Evolutionary conservation across 306 rosid species (phyloP), one percentile per base, ranked within the genome.

Genomic region (Casuarina glauca): DNA sequence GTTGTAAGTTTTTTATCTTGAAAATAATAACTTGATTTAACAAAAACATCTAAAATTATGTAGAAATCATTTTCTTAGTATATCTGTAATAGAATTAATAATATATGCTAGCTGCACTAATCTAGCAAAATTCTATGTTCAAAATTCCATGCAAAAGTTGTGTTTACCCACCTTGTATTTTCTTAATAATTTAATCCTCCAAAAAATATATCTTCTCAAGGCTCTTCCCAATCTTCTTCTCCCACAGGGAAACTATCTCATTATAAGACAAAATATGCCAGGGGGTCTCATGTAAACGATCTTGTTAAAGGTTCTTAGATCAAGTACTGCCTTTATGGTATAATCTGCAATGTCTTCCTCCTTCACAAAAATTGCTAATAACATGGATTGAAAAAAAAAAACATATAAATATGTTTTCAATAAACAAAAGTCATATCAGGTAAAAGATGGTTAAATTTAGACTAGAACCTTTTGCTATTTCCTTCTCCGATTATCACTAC

Each of bases 401-500:
- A 9, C 53, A 49, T 26, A 11, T 9, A 4, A 15, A 2, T 8
- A 12, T 26, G 32, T 26, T 26, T 26, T 26, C 32, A 26, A 26
- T 26, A 26, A 26, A 26, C 32, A 26, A 26, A 26, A 26, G 32
- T 26, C 32, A 26, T 26, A 26, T 26, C 32, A 26, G 32, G 32
- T 26, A 42, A 66, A n/a, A 44, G 53, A n/a, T 44, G 5, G 26
- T 69, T 69, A 36, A n/a, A 48, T 48, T 52, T 11, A 1, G 32
- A 9, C 11, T 1, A 41, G 52, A 72, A 67, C 88, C 87, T 26
- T 82, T 80, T 85, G 15, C 78, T 76, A 51, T 87, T 82, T 68
- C 91, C 88, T 69, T 87, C 91, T 75, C 91, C 91, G 3, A 48
- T 70, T 54, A 87, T 51, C 61, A 36, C 35, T 1, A 84, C 87